A percentile compares a stretch with the other conserved stretches of the same genome.
Evolutionary conservation across 352 stramenopile species (phyloP).

Genomic region (Peronospora tabacina): DNA sequence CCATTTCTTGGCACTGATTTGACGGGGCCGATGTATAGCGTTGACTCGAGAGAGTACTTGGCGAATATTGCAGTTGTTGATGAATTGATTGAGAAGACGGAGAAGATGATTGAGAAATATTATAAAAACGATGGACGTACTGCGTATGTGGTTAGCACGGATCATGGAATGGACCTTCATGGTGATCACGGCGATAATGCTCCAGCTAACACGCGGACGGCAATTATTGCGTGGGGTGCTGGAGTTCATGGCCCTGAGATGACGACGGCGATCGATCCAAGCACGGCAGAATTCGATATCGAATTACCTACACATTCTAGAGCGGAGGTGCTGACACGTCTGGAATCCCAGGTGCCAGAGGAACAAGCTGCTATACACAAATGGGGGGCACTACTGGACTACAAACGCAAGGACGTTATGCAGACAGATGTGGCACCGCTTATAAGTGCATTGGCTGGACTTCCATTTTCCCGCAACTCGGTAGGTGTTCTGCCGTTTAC

Average conservation of each 20-base stretch:
- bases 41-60: constrained; percentile 60
- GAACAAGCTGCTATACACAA: constrained; percentile 35
- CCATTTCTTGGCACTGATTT: constrained; percentile 79
- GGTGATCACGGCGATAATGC: constrained; percentile 67
- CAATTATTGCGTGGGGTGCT: constrained; percentile 69
- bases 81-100: constrained; percentile 55
- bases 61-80: constrained; percentile 77
- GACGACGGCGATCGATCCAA: not conserved
- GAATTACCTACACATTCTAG: constrained; percentile 61
- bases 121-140: constrained; percentile 58
- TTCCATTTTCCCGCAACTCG: constrained; percentile 74
- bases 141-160: constrained; percentile 67
- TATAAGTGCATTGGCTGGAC: constrained; percentile 49
- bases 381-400: constrained; percentile 35
- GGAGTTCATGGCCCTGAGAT: constrained; percentile 35
- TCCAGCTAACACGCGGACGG: constrained; percentile 68
- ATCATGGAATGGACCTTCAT: constrained; percentile 81
- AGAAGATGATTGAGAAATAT: constrained; percentile 52
- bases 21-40: constrained; percentile 68
- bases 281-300: constrained; percentile 31
- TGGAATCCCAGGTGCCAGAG: constrained; percentile 35
- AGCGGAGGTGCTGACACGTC: constrained; percentile 38
- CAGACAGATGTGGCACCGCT: constrained; percentile 73
- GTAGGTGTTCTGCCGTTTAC: constrained; percentile 68
- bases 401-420: constrained; percentile 70